Evolutionary conservation across 306 rosid species (phyloP), one percentile per base, ranked within the genome.

Genomic region (Vigna unguiculata): DNA sequence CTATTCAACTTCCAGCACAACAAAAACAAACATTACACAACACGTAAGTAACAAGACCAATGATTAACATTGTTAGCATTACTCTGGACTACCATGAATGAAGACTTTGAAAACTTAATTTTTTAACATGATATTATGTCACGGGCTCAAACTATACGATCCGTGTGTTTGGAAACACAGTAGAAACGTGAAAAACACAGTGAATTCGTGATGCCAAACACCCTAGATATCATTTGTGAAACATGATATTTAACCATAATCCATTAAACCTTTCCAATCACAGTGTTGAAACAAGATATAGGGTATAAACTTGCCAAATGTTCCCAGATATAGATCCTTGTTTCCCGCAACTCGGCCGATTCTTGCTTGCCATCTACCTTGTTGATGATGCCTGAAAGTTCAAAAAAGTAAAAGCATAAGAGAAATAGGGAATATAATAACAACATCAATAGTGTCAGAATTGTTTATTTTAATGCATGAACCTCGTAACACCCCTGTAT

Each of bases 261-360:
- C 21, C 40, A 48, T 62, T 49, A 24, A 63, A 9, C 60, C 22
- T 49, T 4, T 21, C 17, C 22, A 67, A 67, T n/a, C 6, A 43
- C 11, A 51, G 28, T 40, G 4, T 21, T 51, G 38, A 3, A 22
- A 36, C 10, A 30, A 47, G 45, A 7, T 53, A 19, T 46, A 34
- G 32, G 32, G 10, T n/a, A 17, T 20, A 43, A 48, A 38, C 61
- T 76, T 85, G 85, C 97, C 90, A 28, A 92, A 94, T 25, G 95
- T 92, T 78, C 98, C 98, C 22, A 94, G 87, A 80, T 92, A 94
- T 0, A 94, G 76, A 70, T 92, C 97, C 74, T 94, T 94, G 88
- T 94, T 94, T 51, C 98, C 97, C 0, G 96, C 90, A 45, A 94
- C 98, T 40, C 98, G 96, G 24, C 98, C 98, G 4, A 94, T 94